Percentiles rank a stretch among this genome's conserved stretches.
Evolutionary conservation across 441 rosid genomes (phyloP).

Genomic region (Omphalea diandra): DNA sequence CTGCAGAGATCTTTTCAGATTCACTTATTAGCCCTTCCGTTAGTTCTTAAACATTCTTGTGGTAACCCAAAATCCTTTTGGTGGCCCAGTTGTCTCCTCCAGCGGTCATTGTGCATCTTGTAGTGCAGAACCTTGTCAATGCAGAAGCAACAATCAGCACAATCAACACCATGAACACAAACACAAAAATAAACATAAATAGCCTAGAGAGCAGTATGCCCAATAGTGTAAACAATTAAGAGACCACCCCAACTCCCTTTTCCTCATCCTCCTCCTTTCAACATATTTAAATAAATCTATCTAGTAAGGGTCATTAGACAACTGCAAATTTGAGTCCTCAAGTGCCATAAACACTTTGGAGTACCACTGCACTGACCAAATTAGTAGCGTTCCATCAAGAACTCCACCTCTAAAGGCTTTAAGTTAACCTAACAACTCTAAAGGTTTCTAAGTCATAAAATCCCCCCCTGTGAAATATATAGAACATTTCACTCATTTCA

Average conservation of each 20-base stretch:
- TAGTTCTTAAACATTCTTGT: constrained; percentile 54
- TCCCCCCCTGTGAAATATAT: not conserved
- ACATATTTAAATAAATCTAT: too few relatives aligned
- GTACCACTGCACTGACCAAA: not conserved
- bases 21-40: constrained; percentile 25
- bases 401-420: not conserved
- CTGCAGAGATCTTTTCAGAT: not conserved
- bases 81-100: constrained; percentile 55
- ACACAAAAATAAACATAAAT: not conserved
- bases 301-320: too few relatives aligned
- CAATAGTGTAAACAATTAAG: not conserved
- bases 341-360: not conserved
- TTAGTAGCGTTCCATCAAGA: not conserved
- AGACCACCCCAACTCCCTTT: not conserved
- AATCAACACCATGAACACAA: not conserved
- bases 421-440: not conserved
- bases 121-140: constrained; percentile 58
- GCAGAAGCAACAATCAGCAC: not conserved
- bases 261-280: not conserved
- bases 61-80: constrained; percentile 66
- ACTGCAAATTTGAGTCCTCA: not conserved
- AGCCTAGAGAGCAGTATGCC: not conserved
- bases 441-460: not conserved
- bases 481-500: not conserved
- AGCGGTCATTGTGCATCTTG: constrained; percentile 85